phyloP scores from a whole-genome alignment of 768 basidiomycete genomes.

The Kwoniella europaea region DNA sequence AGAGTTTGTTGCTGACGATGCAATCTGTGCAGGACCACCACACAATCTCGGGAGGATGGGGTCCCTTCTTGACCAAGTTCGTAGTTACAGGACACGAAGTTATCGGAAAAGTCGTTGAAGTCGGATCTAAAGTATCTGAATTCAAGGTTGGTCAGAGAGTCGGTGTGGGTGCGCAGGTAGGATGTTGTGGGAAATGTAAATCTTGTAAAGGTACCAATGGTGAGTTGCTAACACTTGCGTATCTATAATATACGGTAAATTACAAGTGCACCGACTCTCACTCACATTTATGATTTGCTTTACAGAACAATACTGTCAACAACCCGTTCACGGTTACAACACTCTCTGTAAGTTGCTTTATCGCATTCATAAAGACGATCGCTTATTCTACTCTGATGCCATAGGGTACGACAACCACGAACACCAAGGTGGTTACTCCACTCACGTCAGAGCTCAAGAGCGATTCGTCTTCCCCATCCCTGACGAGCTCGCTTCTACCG shows the following conservation, averaged over 20 bases:
- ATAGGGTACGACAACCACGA: slow-evolving; percentile 57
- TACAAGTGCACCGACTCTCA: too few species aligned
- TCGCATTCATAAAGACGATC: not conserved
- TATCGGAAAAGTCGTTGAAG: slow-evolving; percentile 55
- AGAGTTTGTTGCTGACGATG: too few species aligned
- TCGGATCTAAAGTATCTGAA: slow-evolving; percentile 52
- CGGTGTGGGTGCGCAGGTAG: slow-evolving; percentile 65
- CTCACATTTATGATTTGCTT: not conserved
- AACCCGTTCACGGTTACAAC: slow-evolving; percentile 55
- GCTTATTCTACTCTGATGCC: not conserved
- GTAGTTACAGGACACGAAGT: slow-evolving; percentile 58
- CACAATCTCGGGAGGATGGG: slow-evolving; percentile 58
- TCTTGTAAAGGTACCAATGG: slow-evolving; percentile 64
- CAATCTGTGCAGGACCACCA: too few species aligned
- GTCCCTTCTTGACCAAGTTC: slow-evolving; percentile 50
- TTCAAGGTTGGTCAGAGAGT: slow-evolving; percentile 65
- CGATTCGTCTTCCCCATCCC: slow-evolving; percentile 70
- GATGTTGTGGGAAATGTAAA: slow-evolving; percentile 64
- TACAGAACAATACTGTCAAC: slow-evolving; percentile 46
- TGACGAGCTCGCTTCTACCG: slow-evolving; percentile 62
- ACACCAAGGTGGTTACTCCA: slow-evolving; percentile 64
- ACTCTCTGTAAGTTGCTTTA: slow-evolving; percentile 33
- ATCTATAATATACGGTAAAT: too few species aligned
- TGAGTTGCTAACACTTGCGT: slow-evolving; percentile 20
- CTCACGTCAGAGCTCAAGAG: slow-evolving; percentile 60